A percentile compares a stretch with the other conserved stretches of the same genome.
phyloP scores from a whole-genome alignment of 805 yeast genomes.

The Cyberlindnera petersonii region DNA sequence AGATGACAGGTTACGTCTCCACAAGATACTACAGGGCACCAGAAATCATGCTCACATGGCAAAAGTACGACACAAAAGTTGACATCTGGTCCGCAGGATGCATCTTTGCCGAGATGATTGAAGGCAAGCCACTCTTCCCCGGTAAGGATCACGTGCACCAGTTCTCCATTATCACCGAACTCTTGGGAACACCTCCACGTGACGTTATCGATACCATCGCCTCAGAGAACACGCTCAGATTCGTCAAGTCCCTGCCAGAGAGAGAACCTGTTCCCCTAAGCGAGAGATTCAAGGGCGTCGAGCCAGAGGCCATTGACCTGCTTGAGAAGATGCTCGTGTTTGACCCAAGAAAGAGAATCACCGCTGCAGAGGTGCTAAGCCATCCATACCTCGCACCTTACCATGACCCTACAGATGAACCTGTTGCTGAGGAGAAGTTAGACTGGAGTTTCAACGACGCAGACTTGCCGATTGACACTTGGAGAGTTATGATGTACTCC shows the following conservation, averaged over 20 bases:
- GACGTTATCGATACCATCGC: slow-evolving; percentile 96
- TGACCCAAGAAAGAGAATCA: slow-evolving; percentile 90
- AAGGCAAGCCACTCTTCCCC: slow-evolving; percentile 94
- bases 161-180: slow-evolving; percentile 92
- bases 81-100: slow-evolving; percentile 99
- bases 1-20: slow-evolving; percentile 97
- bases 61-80: slow-evolving; percentile 92
- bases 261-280: slow-evolving; percentile 87
- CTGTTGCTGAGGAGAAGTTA: slow-evolving; percentile 84
- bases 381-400: slow-evolving; percentile 93
- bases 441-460: slow-evolving; percentile 99
- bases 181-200: slow-evolving; percentile 92
- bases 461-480: slow-evolving; percentile 93
- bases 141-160: slow-evolving; percentile 99
- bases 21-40: slow-evolving; percentile 97
- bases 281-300: slow-evolving; percentile 74
- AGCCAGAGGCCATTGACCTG: slow-evolving; percentile 83
- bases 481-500: slow-evolving; percentile 99
- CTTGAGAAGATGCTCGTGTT: slow-evolving; percentile 87
- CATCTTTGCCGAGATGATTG: slow-evolving; percentile 95
- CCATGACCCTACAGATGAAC: slow-evolving; percentile 97
- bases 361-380: slow-evolving; percentile 84
- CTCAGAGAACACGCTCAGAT: slow-evolving; percentile 89
- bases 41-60: slow-evolving; percentile 98
- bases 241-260: slow-evolving; percentile 89